Base-by-base conservation (phyloP, 495 filamentous ascomycete genomes). In the Usnea hakonensis region DNA sequence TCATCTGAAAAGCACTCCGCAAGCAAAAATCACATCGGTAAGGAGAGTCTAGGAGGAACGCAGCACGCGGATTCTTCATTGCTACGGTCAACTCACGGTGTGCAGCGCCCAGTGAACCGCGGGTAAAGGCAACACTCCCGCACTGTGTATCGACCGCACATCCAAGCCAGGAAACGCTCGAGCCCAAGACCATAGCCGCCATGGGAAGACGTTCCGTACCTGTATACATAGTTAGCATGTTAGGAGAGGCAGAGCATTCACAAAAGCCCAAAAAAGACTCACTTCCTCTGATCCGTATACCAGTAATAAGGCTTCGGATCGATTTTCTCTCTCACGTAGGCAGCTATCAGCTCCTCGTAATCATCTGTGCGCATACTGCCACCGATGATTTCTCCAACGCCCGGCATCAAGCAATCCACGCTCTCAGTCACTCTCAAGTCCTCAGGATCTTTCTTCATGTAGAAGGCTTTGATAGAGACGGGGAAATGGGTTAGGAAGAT, bases 241-340 rank as follows among this genome's bases (percentile, higher is more conserved):
- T 21, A 16, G 33, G 28, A 54, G 54, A 19, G n/a, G 53, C 30
- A 52, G 46, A 3, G 46, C 26, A 14, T 23, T 30, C 10, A 30
- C 2, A 30, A 30, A 50, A 30, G 46, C 14, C 13, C 5, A 6
- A 30, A 4, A 6, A 30, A 4, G 17, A 89, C 90, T 82, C 76
- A 95, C 90, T 95, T 96, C 68, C 94, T 81, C 84, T 96, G 91
- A 76, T 98, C 94, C 13, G 91, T 97, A 79, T 96, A 99, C 94
- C 94, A 98, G 82, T 95, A 98, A 76, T 98, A 98, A 17, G 89
- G 86, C 71, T 84, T 84, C 33, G 89, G 84, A 56, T 87, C 85
- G 70, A 98, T 96, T 54, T 86, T 89, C 72, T 95, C 88, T 64
- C 89, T 83, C 76, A 89, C 84, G 74, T 95, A 97, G 7, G 90